Percentiles rank a stretch among this genome's conserved stretches.
Evolutionary conservation across 2,329 filamentous ascomycete species (phyloP).

Genomic region (Westerdykella aurantiaca): DNA sequence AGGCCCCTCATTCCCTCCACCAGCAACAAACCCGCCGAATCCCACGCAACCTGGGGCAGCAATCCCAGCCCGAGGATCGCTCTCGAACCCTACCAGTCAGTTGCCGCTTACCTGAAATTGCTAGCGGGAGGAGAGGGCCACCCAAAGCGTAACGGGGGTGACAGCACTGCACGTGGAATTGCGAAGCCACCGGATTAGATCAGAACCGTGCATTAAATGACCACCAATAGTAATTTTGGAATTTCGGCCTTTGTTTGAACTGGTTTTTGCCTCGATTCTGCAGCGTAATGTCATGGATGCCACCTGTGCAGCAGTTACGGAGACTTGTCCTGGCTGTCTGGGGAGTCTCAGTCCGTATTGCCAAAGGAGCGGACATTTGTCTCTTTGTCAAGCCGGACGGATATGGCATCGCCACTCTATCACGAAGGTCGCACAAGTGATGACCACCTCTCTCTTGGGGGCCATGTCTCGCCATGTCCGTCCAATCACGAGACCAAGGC

Average conservation of each 20-base stretch:
- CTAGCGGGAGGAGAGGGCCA: constrained; percentile 9
- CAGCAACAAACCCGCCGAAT: constrained; percentile 5
- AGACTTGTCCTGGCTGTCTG: constrained; percentile 1
- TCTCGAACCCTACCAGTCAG: constrained; percentile 15
- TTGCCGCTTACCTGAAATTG: constrained; percentile 11
- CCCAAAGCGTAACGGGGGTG: constrained; percentile 11
- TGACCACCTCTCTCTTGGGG: constrained; percentile 1
- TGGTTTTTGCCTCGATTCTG: constrained; percentile 12
- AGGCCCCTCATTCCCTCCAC: constrained; percentile 10
- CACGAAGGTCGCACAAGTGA: constrained; percentile 2
- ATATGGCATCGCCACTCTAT: constrained; percentile 9
- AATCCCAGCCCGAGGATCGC: constrained; percentile 10
- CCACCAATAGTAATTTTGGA: constrained; percentile 18
- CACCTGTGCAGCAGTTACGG: constrained; percentile 10
- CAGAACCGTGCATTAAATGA: constrained; percentile 16
- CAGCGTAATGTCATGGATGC: constrained; percentile 15
- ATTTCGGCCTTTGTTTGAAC: constrained; percentile 9
- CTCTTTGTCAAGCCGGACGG: constrained; percentile 8
- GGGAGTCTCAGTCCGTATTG: constrained; percentile 8
- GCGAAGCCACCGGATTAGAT: constrained; percentile 10
- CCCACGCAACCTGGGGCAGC: constrained; percentile 4
- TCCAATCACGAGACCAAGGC: constrained; percentile 6
- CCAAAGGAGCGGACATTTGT: constrained; percentile 6
- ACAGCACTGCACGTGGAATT: constrained; percentile 15
- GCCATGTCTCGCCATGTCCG: background rate